Base-by-base conservation (phyloP, 225 moss, liverwort and hornwort species). In the Lunularia cruciata region DNA sequence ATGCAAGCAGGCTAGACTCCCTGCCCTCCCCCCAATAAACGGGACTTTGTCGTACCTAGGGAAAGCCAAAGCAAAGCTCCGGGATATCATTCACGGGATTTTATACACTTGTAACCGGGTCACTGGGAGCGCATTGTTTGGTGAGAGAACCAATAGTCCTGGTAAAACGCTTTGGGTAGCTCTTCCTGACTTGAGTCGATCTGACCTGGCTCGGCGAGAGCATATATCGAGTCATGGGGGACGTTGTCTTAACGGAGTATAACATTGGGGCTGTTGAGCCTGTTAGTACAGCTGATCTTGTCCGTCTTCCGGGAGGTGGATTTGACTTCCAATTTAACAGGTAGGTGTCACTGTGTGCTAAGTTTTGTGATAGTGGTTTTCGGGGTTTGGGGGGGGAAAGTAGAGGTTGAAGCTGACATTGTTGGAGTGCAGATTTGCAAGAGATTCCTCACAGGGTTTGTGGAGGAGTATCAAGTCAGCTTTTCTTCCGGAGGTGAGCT, bases 381-480 rank as follows among this genome's bases (percentile, higher is more conserved):
- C 56, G 7, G 28, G 9, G 31, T 4, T 57, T 27, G 26, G 18
- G 51, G 9, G 5, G 9, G 9, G 35, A 30, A 27, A 13, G 31
- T 49, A 3, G 49, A 33, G 30, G 46, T 26, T 8, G 19, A 19
- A 19, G 35, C 48, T 67, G 68, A 51, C 52, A 35, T 26, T 26
- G 14, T 57, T 40, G 19, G 38, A 19, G 18, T 47, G 58, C 72
- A 82, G 82, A 75, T 62, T 43, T 72, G 62, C 58, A 39, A 67
- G 74, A 70, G 77, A 76, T 64, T 81, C 84, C 9, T 77, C 90
- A 31, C 78, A 79, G 38, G 84, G 84, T 48, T 63, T 86, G 51
- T 89, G 87, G 92, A 89, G 86, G 72, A 91, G 69, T 72, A 62
- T 98, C 3, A 76, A 86, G 51, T 90, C 96, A 53, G 96, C 96